These are phyloP conservation scores for Colletotrichum sp. DNA, from an alignment of 2,329 filamentous ascomycete genomes.

Conservation along the genomic window DNA sequence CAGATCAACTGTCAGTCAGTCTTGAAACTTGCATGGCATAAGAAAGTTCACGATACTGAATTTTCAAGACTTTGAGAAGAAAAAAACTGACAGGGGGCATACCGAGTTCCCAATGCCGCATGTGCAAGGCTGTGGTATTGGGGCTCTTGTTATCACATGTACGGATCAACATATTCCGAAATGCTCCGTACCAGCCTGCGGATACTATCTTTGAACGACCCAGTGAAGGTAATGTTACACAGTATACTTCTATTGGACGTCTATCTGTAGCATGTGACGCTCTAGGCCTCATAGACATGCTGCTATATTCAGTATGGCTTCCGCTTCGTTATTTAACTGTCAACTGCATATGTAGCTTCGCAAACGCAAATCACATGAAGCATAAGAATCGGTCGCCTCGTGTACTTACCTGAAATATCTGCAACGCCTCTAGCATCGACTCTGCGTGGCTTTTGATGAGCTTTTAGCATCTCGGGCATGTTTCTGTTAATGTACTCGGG, in stretches of 20 bases:
- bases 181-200: background rate
- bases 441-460: too few species aligned
- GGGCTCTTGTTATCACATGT: background rate
- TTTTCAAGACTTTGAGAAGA: too few species aligned
- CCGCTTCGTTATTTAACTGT: background rate
- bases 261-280: background rate
- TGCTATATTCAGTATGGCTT: background rate
- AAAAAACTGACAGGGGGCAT: background rate
- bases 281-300: background rate
- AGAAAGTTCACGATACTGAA: too few species aligned
- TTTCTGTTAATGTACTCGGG: too few species aligned
- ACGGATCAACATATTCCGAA: background rate
- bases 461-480: too few species aligned
- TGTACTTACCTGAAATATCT: too few species aligned
- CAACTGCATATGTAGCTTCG: background rate
- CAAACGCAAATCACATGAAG: too few species aligned
- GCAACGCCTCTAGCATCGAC: too few species aligned
- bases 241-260: background rate
- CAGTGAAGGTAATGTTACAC: background rate
- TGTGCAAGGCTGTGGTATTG: background rate
- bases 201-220: background rate
- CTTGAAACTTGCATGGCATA: too few species aligned
- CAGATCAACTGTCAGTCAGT: too few species aligned
- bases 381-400: too few species aligned
- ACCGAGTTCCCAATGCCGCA: background rate